These are phyloP conservation scores for Pythium pectinolyticum DNA, from an alignment of 352 stramenopile genomes.

Conservation along the genomic window DNA sequence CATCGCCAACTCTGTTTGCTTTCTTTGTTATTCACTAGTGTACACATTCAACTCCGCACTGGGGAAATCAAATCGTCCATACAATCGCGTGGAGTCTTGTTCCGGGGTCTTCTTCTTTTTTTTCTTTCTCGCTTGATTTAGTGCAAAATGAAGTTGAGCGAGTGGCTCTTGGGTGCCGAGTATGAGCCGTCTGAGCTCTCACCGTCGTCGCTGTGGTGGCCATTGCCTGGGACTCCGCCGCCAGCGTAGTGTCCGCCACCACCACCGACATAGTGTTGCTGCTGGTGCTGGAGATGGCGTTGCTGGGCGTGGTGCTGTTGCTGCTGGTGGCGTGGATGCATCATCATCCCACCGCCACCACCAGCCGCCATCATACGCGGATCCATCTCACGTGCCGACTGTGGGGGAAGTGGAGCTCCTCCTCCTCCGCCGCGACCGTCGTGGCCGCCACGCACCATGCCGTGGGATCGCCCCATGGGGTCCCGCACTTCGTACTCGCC, in stretches of 20 bases:
- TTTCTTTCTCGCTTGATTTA: constrained; percentile 18
- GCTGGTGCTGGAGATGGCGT: constrained; percentile 5
- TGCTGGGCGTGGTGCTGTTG: constrained; percentile 10
- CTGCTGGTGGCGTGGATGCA: too few species aligned
- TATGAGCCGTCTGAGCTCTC: constrained; percentile 63
- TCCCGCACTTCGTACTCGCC: constrained; percentile 32
- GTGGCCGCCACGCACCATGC: constrained; percentile 11
- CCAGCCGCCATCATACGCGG: constrained; percentile 12
- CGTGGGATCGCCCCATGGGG: constrained; percentile 31
- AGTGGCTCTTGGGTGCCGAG: constrained; percentile 67
- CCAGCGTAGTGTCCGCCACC: constrained; percentile 3
- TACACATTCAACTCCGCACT: too few species aligned
- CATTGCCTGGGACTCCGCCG: neutral
- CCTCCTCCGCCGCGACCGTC: constrained; percentile 11
- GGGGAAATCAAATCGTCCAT: too few species aligned
- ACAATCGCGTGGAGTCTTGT: neutral
- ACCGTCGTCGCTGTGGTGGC: constrained; percentile 38
- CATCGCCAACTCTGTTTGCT: neutral
- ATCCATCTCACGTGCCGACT: constrained; percentile 13
- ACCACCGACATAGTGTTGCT: constrained; percentile 29
- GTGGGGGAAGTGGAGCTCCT: too few species aligned
- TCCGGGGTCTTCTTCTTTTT: neutral
- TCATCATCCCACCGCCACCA: constrained; percentile 1
- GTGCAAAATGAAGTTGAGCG: constrained; percentile 84
- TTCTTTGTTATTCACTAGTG: constrained; percentile 1